Conservation (phyloP, 73 alveolate species). For the Paramecium sexaurelia region DNA sequence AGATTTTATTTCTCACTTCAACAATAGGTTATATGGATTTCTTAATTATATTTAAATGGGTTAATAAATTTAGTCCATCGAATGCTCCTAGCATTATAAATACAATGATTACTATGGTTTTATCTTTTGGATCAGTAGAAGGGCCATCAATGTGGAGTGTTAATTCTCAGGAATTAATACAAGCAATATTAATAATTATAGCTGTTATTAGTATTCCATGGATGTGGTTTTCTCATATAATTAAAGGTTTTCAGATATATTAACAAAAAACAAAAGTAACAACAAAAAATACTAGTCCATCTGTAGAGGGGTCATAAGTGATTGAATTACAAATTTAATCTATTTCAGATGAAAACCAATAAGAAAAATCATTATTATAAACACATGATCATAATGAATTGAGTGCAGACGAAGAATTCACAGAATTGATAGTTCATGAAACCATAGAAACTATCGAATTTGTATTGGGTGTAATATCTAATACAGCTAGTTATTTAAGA, state of each 20-base stretch:
- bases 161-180: constrained; percentile 6
- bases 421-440: constrained; percentile 91
- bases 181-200: constrained; percentile 66
- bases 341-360: neutral
- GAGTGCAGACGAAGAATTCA: constrained; percentile 73
- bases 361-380: neutral
- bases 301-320: neutral
- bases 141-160: constrained; percentile 77
- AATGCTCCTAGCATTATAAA: constrained; percentile 91
- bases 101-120: constrained; percentile 89
- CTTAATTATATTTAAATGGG: constrained; percentile 87
- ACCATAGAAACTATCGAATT: constrained; percentile 90
- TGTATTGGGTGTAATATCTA: constrained; percentile 89
- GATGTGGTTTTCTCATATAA: constrained; percentile 79
- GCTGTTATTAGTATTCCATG: constrained; percentile 79
- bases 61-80: constrained; percentile 15
- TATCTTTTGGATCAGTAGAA: constrained; percentile 82
- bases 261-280: constrained; percentile 64
- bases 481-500: constrained; percentile 94
- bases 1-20: constrained; percentile 74
- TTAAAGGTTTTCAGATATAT: neutral
- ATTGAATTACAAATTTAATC: neutral
- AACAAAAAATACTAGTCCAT: neutral
- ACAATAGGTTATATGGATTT: constrained; percentile 92
- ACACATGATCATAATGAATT: constrained; percentile 59